Conservation (phyloP, 208 protist species). For the Acanthamoeba royreba region DNA sequence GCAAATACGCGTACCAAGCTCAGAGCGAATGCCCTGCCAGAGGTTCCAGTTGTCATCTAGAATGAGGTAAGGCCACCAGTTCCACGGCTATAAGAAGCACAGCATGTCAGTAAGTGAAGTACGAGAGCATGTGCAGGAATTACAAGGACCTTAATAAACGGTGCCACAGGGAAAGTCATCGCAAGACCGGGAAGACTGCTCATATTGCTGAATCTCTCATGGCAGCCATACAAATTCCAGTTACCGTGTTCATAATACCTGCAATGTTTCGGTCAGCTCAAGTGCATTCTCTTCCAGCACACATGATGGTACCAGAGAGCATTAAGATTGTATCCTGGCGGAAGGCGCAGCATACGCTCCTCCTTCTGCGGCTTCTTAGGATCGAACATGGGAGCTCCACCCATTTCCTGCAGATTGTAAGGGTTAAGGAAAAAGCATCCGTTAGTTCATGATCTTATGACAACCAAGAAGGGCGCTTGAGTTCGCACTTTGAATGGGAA, state of each 20-base stretch:
- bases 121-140: neutral
- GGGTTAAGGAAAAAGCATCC: neutral
- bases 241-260: constrained; percentile 35
- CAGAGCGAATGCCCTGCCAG: neutral
- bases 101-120: neutral
- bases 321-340: constrained; percentile 36
- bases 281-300: neutral
- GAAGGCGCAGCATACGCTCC: neutral
- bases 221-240: constrained; percentile 17
- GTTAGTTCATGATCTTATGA: neutral
- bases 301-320: neutral
- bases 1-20: neutral
- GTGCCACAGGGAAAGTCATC: constrained; percentile 14
- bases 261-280: neutral
- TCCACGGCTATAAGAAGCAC: constrained; percentile 26
- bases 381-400: neutral
- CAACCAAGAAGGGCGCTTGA: too few species aligned
- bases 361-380: neutral
- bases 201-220: neutral
- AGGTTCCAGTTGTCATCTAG: constrained; percentile 42
- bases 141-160: constrained; percentile 5
- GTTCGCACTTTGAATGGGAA: neutral
- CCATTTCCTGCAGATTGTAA: neutral
- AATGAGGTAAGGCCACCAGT: constrained; percentile 54
- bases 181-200: neutral